A percentile compares a stretch with the other conserved stretches of the same genome.
phyloP scores from a whole-genome alignment of 2,329 filamentous ascomycete species.

The Fusarium sp. region DNA sequence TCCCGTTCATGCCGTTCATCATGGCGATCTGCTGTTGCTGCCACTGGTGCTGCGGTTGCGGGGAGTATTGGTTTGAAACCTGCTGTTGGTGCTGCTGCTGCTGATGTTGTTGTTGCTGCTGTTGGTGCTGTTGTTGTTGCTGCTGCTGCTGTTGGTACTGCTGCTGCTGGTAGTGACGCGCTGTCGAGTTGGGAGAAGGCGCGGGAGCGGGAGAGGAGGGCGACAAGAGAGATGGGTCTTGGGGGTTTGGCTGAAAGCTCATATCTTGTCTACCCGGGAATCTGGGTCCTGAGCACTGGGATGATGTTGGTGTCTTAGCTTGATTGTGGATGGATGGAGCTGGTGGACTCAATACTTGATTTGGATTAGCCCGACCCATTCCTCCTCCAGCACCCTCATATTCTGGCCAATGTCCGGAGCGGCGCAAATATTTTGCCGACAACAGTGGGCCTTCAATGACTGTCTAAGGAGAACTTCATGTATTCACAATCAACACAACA shows the following conservation, averaged over 20 bases:
- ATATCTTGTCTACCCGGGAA: slow-evolving; percentile 47
- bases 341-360: slow-evolving; percentile 37
- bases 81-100: slow-evolving; percentile 35
- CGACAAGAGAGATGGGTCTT: slow-evolving; percentile 44
- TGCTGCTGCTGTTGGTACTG: slow-evolving; percentile 41
- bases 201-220: slow-evolving; percentile 34
- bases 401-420: slow-evolving; percentile 5
- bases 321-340: slow-evolving; percentile 35
- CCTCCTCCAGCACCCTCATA: slow-evolving; percentile 32
- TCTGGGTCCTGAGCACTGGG: slow-evolving; percentile 42
- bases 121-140: slow-evolving; percentile 39
- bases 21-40: slow-evolving; percentile 44
- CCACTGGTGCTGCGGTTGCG: slow-evolving; percentile 44
- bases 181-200: slow-evolving; percentile 34
- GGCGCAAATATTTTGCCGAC: slow-evolving; percentile 37
- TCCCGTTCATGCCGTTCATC: slow-evolving; percentile 66
- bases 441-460: neutral
- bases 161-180: slow-evolving; percentile 49
- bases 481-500: neutral
- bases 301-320: slow-evolving; percentile 42
- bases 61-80: slow-evolving; percentile 31
- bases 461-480: neutral
- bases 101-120: slow-evolving; percentile 43
- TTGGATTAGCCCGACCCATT: slow-evolving; percentile 43
- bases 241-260: slow-evolving; percentile 50